Percentiles rank a stretch among this genome's conserved stretches.
Conservation (phyloP, 2,329 filamentous ascomycete species). For the Ploettnerulaceae sp. region DNA sequence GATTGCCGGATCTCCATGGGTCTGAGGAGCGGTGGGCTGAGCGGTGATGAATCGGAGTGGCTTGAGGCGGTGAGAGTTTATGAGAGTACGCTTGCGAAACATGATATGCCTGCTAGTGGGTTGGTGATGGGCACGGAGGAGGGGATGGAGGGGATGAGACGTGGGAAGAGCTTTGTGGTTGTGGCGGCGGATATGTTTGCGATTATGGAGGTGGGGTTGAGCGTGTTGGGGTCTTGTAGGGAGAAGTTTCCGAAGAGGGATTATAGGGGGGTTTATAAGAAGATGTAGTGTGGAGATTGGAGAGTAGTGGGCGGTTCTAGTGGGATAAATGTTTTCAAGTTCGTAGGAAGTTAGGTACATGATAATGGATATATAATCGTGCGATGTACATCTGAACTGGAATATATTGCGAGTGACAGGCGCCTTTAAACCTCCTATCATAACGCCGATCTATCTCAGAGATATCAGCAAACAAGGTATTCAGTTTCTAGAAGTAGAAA, state of each 20-base stretch:
- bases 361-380: too few species aligned
- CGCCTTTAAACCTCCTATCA: too few species aligned
- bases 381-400: too few species aligned
- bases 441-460: too few species aligned
- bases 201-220: slow-evolving; percentile 6
- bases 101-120: slow-evolving; percentile 39
- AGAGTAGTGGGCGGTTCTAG: too few species aligned
- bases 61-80: slow-evolving; percentile 37
- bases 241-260: slow-evolving; percentile 4
- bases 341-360: too few species aligned
- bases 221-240: slow-evolving; percentile 1
- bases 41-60: slow-evolving; percentile 40
- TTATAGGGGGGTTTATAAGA: slow-evolving; percentile 6
- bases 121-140: slow-evolving; percentile 25
- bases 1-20: slow-evolving; percentile 44
- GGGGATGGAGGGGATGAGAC: slow-evolving; percentile 14
- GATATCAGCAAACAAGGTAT: too few species aligned
- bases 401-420: too few species aligned
- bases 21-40: slow-evolving; percentile 28
- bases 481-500: too few species aligned
- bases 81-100: slow-evolving; percentile 40
- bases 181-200: slow-evolving; percentile 11
- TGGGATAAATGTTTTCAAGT: too few species aligned
- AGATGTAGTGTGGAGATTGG: slow-evolving; percentile 2
- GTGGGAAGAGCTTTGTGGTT: slow-evolving; percentile 25